phyloP scores from a whole-genome alignment of 73 alveolate genomes.

The Paramecium sonneborni region DNA sequence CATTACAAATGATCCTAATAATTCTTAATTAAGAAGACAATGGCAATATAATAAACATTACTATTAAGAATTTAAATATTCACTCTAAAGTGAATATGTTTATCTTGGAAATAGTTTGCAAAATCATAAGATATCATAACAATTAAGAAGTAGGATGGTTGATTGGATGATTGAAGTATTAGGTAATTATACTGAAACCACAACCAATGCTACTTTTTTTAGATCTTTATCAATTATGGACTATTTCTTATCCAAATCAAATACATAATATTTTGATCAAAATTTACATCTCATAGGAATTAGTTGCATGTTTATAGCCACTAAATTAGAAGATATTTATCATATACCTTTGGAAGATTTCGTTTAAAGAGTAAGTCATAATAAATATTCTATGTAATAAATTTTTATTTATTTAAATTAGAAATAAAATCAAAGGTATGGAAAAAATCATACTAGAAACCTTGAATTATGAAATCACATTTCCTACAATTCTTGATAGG shows the following conservation, averaged over 20 bases:
- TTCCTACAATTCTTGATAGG: constrained; percentile 50
- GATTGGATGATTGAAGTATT: constrained; percentile 96
- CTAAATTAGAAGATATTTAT: constrained; percentile 81
- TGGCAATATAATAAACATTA: not conserved
- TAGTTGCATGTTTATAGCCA: constrained; percentile 83
- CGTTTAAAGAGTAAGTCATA: constrained; percentile 51
- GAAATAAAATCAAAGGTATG: constrained; percentile 12
- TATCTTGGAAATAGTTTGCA: constrained; percentile 3
- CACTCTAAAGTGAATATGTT: not conserved
- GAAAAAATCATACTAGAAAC: constrained; percentile 18
- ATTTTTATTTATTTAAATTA: not conserved
- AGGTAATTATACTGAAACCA: constrained; percentile 70
- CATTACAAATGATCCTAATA: not conserved
- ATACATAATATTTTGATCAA: constrained; percentile 14
- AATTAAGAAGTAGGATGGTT: constrained; percentile 89
- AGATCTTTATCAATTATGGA: constrained; percentile 89
- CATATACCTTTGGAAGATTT: constrained; percentile 67
- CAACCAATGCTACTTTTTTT: constrained; percentile 80
- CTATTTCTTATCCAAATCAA: constrained; percentile 66
- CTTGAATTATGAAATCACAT: not conserved
- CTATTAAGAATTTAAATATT: not conserved
- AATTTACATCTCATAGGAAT: constrained; percentile 83
- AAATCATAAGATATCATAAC: constrained; percentile 71
- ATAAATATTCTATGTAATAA: constrained; percentile 50
- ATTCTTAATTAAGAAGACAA: constrained; percentile 26